A percentile compares a stretch with the other conserved stretches of the same genome.
Evolutionary conservation across 345 rosid species (phyloP).

Genomic region (Cardiospermum halicacabum): DNA sequence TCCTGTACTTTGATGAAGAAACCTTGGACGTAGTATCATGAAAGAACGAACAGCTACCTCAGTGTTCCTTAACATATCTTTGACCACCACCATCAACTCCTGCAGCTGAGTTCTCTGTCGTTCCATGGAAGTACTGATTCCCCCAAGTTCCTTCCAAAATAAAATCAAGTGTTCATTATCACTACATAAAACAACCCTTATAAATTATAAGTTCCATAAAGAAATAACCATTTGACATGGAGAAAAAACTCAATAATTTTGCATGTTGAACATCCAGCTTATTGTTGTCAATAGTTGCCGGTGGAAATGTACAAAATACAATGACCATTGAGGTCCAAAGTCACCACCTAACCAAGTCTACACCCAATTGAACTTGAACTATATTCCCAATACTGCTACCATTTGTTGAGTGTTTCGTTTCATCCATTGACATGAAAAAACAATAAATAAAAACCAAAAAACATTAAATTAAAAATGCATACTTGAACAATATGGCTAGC

Average conservation of each 20-base stretch:
- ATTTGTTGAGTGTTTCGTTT: neutral
- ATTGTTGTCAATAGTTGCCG: neutral
- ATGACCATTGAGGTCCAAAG: neutral
- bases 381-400: neutral
- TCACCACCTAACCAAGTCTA: neutral
- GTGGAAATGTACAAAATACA: neutral
- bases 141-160: conserved; percentile 79
- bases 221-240: too few relatives aligned
- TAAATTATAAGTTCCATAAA: neutral
- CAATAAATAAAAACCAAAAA: neutral
- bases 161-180: neutral
- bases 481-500: conserved; percentile 92
- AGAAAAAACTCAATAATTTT: neutral
- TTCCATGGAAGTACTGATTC: conserved; percentile 71
- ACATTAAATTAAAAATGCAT: conserved; percentile 11
- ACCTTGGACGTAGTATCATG: conserved; percentile 76
- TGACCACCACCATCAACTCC: conserved; percentile 71
- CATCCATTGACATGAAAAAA: neutral
- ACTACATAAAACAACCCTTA: neutral
- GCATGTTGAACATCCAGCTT: neutral
- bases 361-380: neutral
- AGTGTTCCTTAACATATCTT: conserved; percentile 78
- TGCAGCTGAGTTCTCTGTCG: conserved; percentile 74
- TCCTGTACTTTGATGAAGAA: conserved; percentile 48
- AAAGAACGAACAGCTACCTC: conserved; percentile 88